Base-by-base conservation (phyloP, 805 yeast genomes). In the Candida pseudoglaebosa region DNA sequence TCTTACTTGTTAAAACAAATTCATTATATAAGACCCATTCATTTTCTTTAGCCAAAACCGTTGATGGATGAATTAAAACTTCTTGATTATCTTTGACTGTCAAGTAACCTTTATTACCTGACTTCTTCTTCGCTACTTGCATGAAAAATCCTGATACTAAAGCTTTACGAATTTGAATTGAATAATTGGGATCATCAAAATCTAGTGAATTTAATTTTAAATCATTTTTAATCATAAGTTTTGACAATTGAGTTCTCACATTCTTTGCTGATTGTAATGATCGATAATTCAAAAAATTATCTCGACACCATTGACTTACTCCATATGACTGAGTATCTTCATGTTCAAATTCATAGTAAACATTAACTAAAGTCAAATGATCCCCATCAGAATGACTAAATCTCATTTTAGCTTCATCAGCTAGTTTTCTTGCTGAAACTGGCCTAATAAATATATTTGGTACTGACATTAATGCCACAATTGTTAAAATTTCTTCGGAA, bases 51-150 rank as follows among this genome's bases (percentile, higher is more conserved):
- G 85, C 84, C 42, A 91, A 67, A 8, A 89, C 93, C 1, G 97
- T 87, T 39, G 93, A 82, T 44, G 99, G 99, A 59, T 93, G 99
- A 34, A 93, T 73, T 52, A 89, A 65, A 9, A 91, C 98, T 46
- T 91, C 98, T 68, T 93, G 99, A 56, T 90, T 89, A 62, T 93
- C 99, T 63, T 89, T 89, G 36, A 90, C 84, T 0, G 99, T 93
- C 50, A 85, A 75, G 60, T 84, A 91, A n/a, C 86, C 90, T 48
- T 65, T 66, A 53, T 82, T 84, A 28, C 87, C 81, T n/a, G 84
- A 77, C 67, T 78, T 80, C 70, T 86, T 87, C 67, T 90, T 93
- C 24, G 97, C 98, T 39, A 86, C 95, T 68, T 93, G 99, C 98
- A 93, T 90, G 70, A 93, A 93, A 61, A 89, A 90, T 2, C 99